Evolutionary conservation across 352 stramenopile species (phyloP).

Genomic region (Pythium aquatile): DNA sequence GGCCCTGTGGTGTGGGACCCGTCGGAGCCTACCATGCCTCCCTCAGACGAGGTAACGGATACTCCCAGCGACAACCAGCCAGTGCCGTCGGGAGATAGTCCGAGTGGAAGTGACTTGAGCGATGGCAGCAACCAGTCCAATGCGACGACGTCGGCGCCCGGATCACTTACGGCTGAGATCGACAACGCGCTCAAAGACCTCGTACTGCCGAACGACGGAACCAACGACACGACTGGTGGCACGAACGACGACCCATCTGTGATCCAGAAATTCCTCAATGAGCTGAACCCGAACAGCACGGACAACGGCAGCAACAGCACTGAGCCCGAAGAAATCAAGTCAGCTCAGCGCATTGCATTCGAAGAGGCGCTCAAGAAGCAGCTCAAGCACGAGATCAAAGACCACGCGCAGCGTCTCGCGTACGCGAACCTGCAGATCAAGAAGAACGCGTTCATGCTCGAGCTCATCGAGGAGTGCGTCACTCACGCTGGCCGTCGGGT

Average conservation of each 20-base stretch:
- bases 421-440: conserved; percentile 17
- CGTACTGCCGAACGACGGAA: neutral
- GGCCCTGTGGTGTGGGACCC: neutral
- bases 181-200: conserved; percentile 2
- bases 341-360: conserved; percentile 12
- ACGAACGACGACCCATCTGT: neutral
- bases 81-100: neutral
- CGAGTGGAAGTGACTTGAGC: too few species aligned
- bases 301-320: neutral
- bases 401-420: conserved; percentile 14
- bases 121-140: neutral
- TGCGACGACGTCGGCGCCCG: neutral
- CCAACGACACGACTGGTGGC: neutral
- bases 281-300: conserved; percentile 2
- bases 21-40: neutral
- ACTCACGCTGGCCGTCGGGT: conserved; percentile 17
- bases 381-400: conserved; percentile 9
- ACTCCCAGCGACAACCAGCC: neutral
- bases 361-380: conserved; percentile 11
- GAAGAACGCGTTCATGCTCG: conserved; percentile 22
- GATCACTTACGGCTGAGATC: neutral
- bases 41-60: neutral
- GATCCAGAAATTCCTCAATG: conserved; percentile 12
- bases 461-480: conserved; percentile 24
- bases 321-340: conserved; percentile 5